Percentiles rank a stretch among this genome's conserved stretches.
phyloP scores from a whole-genome alignment of 2,329 filamentous ascomycete species.

The Colletotrichum sp. region DNA sequence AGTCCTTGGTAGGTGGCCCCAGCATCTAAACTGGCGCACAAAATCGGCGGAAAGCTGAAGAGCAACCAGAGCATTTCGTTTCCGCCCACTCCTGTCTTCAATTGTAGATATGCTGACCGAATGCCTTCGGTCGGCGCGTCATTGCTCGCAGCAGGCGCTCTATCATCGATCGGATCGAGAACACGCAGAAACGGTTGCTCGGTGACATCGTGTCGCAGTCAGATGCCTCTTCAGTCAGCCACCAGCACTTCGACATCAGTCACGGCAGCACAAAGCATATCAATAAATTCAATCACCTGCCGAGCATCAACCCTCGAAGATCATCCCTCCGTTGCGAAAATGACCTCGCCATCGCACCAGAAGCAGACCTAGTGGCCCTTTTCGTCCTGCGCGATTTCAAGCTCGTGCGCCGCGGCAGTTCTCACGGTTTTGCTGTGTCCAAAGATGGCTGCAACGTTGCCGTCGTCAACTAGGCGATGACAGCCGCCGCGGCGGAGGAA shows the following conservation, averaged over 20 bases:
- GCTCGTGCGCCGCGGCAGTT: neutral
- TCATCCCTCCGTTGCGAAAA: neutral
- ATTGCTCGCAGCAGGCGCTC: neutral
- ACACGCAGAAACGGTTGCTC: neutral
- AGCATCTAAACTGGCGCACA: neutral
- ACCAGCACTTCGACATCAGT: neutral
- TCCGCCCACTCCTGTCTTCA: neutral
- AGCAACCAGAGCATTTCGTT: neutral
- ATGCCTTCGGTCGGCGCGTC: neutral
- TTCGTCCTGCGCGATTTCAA: neutral
- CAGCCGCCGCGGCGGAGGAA: neutral
- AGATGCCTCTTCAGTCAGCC: neutral
- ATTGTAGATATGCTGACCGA: neutral
- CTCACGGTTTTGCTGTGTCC: neutral
- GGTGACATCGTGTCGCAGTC: neutral
- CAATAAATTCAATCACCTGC: neutral
- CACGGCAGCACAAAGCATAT: neutral
- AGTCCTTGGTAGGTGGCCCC: neutral
- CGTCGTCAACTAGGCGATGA: neutral
- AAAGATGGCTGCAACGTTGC: neutral
- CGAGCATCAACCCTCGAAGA: neutral
- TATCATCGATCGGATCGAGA: neutral
- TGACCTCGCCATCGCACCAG: neutral
- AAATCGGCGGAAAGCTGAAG: neutral
- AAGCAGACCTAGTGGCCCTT: neutral